Evolutionary conservation across 208 protist genomes (phyloP), one percentile per base, ranked within the genome.

Genomic region (Acanthamoeba lugdunensis): DNA sequence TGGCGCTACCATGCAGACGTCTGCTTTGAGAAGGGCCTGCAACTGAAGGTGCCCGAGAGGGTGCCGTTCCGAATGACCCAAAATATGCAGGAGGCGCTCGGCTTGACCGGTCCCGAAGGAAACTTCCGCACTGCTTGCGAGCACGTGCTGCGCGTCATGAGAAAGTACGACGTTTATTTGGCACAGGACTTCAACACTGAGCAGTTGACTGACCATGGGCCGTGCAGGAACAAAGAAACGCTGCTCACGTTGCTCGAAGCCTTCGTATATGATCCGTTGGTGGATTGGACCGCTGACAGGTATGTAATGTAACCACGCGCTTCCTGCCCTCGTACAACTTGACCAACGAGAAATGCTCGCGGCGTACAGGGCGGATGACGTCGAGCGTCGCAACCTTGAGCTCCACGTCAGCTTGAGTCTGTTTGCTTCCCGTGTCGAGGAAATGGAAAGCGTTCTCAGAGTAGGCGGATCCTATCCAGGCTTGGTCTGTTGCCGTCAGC

Each of bases 31-130:
- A 98, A 99, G 94, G 98, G 96, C 16, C 96, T 96, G 73, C 91
- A 97, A 50, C 96, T 99, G 13, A 95, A 94, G 11, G 96, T 98
- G 13, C 98, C 98, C 25, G 98, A 99, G 96, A 69, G 97, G 11
- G 98, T 99, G 14, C 98, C 98, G 13, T 99, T 99, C 94, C 96
- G 98, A 8, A 95, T 99, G 21, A 99, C 98, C 11, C 97, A 98
- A 21, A 98, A 99, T 95, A 94, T 99, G 7, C 96, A 99, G 28
- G 90, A 94, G 14, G 98, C 97, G 6, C 96, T 99, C 58, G 98
- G 98, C 28, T 95, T 99, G 33, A 96, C 95, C 11, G 98, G 98
- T 33, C 95, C 96, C 4, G 98, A 98, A 30, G 99, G 99, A 6
- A 85, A 96, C 7, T 99, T 99, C 95, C 95, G 97, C 11, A 92